phyloP scores from a whole-genome alignment of 148 eudicot species.

The Arbutus unedo region DNA sequence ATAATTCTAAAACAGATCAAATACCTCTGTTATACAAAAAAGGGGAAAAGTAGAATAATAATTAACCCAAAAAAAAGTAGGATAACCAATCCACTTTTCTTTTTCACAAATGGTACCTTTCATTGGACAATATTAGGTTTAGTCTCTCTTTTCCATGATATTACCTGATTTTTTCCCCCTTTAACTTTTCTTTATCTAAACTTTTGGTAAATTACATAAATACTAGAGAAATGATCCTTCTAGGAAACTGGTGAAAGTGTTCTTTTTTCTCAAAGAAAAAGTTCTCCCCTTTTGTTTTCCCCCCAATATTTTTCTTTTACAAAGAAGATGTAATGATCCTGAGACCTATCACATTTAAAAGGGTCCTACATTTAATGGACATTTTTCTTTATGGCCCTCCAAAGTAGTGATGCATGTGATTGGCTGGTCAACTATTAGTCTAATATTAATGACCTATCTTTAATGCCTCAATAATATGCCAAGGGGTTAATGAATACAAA shows the following conservation, averaged over 20 bases:
- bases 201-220: neutral
- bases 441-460: constrained; percentile 2
- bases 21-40: too few relatives aligned
- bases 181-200: constrained; percentile 8
- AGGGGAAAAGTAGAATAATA: too few relatives aligned
- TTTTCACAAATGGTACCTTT: too few relatives aligned
- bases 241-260: constrained; percentile 15
- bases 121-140: neutral
- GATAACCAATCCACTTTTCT: too few relatives aligned
- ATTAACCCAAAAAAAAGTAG: too few relatives aligned
- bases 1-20: too few relatives aligned
- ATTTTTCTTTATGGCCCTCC: constrained; percentile 12
- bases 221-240: constrained; percentile 1
- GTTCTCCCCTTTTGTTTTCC: constrained; percentile 3
- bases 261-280: constrained; percentile 12
- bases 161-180: neutral
- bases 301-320: neutral
- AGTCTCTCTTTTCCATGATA: neutral
- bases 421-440: constrained; percentile 6
- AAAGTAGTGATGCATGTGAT: constrained; percentile 11
- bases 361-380: constrained; percentile 12
- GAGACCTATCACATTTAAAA: neutral
- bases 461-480: constrained; percentile 1
- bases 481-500: neutral
- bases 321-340: constrained; percentile 7